Conservation (phyloP, 129 eudicot genomes). For the Ambrosia trifida region DNA sequence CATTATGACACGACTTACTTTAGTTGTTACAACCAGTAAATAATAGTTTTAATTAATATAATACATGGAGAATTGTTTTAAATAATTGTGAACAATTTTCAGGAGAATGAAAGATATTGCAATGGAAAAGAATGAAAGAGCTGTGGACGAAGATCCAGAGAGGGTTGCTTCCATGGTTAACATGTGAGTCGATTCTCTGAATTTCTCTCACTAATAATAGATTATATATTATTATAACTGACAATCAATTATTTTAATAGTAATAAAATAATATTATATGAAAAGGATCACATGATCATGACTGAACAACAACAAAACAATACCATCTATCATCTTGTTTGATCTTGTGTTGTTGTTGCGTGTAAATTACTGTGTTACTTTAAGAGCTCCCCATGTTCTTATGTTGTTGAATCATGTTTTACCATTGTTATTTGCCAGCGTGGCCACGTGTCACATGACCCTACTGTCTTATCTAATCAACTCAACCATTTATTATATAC, state of each 20-base stretch:
- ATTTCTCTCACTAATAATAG: constrained; percentile 23
- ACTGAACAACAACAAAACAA: constrained; percentile 39
- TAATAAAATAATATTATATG: constrained; percentile 16
- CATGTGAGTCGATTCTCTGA: constrained; percentile 50
- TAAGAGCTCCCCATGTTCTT: constrained; percentile 44
- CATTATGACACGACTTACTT: no score
- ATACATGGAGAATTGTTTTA: no score
- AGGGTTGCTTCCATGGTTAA: constrained; percentile 62
- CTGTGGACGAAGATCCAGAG: constrained; percentile 65
- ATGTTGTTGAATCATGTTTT: constrained; percentile 28
- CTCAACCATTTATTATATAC: constrained; percentile 34
- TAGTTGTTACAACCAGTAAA: not conserved
- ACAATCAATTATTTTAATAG: constrained; percentile 39
- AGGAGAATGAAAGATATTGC: constrained; percentile 48
- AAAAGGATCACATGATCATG: constrained; percentile 43
- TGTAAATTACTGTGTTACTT: constrained; percentile 34
- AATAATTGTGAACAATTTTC: constrained; percentile 13
- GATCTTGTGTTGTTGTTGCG: constrained; percentile 30
- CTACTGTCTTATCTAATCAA: constrained; percentile 34
- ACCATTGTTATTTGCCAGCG: constrained; percentile 48
- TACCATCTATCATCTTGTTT: constrained; percentile 27
- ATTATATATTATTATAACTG: constrained; percentile 49
- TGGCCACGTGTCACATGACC: constrained; percentile 65
- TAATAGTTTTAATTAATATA: not conserved
- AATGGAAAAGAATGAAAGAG: constrained; percentile 53